phyloP scores from a whole-genome alignment of 2,329 filamentous ascomycete genomes.

The Xylariaceae sp. region DNA sequence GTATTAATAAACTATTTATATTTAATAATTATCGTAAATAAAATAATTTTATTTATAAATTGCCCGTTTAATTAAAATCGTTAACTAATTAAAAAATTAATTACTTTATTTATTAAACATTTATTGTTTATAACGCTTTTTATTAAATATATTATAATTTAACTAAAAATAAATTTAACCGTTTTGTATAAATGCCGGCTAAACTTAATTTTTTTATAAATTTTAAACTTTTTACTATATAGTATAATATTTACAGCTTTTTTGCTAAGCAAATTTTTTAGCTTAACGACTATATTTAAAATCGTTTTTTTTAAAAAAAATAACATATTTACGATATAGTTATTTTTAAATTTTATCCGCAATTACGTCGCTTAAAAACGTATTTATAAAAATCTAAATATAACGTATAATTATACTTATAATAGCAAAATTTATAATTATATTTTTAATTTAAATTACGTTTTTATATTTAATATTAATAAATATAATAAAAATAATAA shows the following conservation, averaged over 20 bases:
- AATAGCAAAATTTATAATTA: not conserved
- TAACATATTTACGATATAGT: not conserved
- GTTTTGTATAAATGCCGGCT: too few species aligned
- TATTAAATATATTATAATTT: too few species aligned
- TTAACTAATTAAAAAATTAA: too few species aligned
- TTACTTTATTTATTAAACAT: too few species aligned
- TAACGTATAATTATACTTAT: not conserved
- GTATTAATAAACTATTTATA: too few species aligned
- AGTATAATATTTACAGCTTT: slow-evolving; percentile 1
- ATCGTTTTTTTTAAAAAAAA: not conserved
- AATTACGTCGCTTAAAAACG: not conserved
- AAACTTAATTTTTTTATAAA: too few species aligned
- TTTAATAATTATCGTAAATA: too few species aligned
- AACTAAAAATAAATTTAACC: too few species aligned
- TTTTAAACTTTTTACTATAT: not conserved
- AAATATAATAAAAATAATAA: slow-evolving; percentile 2
- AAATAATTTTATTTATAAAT: too few species aligned
- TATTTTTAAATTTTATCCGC: not conserved
- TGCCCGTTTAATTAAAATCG: too few species aligned
- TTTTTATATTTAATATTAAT: not conserved
- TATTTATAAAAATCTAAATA: not conserved
- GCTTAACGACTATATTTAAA: not conserved
- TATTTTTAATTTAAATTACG: not conserved
- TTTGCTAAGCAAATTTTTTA: not conserved
- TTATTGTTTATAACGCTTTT: too few species aligned